A percentile compares a stretch with the other conserved stretches of the same genome.
These are phyloP conservation scores for Hondaea fermentalgiana DNA, from an alignment of 108 stramenopile genomes.

Conservation along the genomic window DNA sequence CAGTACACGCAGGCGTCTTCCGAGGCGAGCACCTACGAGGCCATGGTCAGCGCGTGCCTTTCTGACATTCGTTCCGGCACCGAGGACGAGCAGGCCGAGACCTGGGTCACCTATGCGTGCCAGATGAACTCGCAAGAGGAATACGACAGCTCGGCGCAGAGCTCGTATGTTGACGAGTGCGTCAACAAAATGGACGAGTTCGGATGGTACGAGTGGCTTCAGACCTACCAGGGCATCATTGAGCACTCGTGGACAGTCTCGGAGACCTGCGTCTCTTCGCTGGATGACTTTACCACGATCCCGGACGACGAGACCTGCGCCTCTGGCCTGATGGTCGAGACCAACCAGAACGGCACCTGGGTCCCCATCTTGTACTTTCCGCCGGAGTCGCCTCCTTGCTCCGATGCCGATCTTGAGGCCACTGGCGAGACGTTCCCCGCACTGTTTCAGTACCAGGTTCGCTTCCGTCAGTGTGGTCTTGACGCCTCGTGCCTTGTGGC, in stretches of 20 bases:
- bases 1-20: neutral
- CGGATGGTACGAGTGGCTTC: neutral
- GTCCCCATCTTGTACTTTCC: neutral
- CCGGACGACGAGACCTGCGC: slow-evolving; percentile 5
- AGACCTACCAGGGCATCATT: neutral
- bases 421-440: neutral
- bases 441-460: neutral
- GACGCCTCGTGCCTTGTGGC: neutral
- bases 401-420: neutral
- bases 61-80: neutral
- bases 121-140: neutral
- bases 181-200: neutral
- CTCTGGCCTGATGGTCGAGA: neutral
- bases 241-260: neutral
- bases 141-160: neutral
- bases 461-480: neutral
- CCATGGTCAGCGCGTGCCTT: neutral
- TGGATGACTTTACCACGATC: neutral
- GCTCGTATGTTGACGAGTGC: neutral
- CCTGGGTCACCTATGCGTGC: neutral
- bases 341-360: neutral
- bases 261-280: neutral
- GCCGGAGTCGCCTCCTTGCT: neutral
- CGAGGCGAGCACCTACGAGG: neutral
- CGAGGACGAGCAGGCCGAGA: neutral